Evolutionary conservation across 78 protist genomes (phyloP).

Genomic region (Dictyostelium intermedium): DNA sequence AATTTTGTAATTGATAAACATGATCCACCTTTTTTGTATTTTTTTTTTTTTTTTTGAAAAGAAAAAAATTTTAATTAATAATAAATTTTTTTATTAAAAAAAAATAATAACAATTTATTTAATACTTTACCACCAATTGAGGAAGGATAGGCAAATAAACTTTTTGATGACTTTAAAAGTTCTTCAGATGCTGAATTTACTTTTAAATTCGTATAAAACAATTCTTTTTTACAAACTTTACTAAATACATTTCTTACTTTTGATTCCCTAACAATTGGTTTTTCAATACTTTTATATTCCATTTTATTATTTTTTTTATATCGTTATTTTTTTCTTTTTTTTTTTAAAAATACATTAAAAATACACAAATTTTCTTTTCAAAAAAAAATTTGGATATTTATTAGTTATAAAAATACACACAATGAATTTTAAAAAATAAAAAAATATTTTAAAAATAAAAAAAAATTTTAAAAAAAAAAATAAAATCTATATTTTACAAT

Average conservation of each 20-base stretch:
- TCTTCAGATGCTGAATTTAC: slow-evolving; percentile 52
- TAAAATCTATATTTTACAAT: background rate
- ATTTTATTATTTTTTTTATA: background rate
- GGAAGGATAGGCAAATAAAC: slow-evolving; percentile 69
- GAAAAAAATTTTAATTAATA: background rate
- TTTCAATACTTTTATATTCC: slow-evolving; percentile 67
- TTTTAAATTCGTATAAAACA: slow-evolving; percentile 70
- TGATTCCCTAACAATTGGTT: slow-evolving; percentile 67
- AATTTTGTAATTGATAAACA: slow-evolving; percentile 58
- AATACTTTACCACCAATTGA: slow-evolving; percentile 50
- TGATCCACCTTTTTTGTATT: slow-evolving; percentile 65
- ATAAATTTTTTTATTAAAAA: background rate
- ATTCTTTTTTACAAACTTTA: slow-evolving; percentile 72
- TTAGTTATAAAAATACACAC: background rate
- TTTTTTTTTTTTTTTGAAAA: no score
- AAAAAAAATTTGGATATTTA: background rate
- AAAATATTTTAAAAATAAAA: background rate
- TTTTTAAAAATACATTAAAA: background rate
- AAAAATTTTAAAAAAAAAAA: background rate
- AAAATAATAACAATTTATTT: no score
- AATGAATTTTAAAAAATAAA: background rate
- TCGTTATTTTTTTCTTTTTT: background rate
- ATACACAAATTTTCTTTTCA: background rate
- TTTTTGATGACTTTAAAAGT: slow-evolving; percentile 56
- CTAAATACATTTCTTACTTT: slow-evolving; percentile 70